These are phyloP conservation scores for Alternaria arbusti DNA, from an alignment of 2,329 filamentous ascomycete species.

Conservation along the genomic window DNA sequence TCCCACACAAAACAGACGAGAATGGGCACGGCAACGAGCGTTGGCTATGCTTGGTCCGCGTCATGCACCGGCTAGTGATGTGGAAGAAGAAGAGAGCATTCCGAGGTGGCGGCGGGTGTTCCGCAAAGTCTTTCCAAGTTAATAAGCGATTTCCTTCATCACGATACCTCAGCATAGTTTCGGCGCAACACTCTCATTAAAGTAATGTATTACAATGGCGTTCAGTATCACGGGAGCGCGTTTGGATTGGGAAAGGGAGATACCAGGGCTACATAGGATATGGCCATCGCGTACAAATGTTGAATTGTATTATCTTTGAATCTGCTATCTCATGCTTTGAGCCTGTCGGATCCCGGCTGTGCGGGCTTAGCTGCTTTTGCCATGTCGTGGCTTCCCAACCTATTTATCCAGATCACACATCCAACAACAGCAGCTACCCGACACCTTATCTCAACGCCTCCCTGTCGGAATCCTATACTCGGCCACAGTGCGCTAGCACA, in stretches of 20 bases:
- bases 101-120: constrained; percentile 38
- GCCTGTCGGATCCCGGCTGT: background rate
- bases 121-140: constrained; percentile 44
- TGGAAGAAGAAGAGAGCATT: constrained; percentile 28
- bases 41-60: constrained; percentile 51
- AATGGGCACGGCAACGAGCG: constrained; percentile 56
- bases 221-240: background rate
- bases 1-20: constrained; percentile 43
- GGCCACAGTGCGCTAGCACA: background rate
- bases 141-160: constrained; percentile 13
- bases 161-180: constrained; percentile 4
- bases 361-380: background rate
- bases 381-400: constrained; percentile 4
- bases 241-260: background rate
- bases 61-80: constrained; percentile 25
- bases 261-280: background rate
- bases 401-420: constrained; percentile 14
- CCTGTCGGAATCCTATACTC: background rate
- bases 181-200: constrained; percentile 4
- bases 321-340: background rate
- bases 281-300: background rate
- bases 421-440: constrained; percentile 7
- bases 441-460: background rate
- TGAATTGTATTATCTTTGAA: background rate
- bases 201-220: background rate